phyloP scores from a whole-genome alignment of 768 basidiomycete species.

The Suillus paluster region DNA sequence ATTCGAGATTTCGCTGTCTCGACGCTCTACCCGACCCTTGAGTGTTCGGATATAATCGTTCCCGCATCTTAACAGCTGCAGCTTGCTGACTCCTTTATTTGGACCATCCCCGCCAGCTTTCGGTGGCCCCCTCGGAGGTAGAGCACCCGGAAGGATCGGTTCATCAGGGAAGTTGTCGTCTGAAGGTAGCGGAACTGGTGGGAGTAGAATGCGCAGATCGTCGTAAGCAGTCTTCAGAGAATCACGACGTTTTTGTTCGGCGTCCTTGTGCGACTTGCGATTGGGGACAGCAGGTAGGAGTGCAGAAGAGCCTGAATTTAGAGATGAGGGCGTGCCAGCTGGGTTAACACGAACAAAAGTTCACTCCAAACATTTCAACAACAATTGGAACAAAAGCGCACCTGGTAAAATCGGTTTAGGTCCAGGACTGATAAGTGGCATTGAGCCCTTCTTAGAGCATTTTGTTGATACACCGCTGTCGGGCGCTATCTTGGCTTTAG shows the following conservation, averaged over 20 bases:
- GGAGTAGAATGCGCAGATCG: slow-evolving; percentile 80
- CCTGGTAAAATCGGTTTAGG: slow-evolving; percentile 79
- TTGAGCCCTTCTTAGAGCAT: slow-evolving; percentile 33
- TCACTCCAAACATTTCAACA: neutral
- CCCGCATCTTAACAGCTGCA: slow-evolving; percentile 88
- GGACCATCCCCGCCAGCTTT: slow-evolving; percentile 88
- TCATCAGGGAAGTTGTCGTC: slow-evolving; percentile 74
- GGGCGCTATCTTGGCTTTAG: slow-evolving; percentile 28
- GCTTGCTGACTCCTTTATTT: slow-evolving; percentile 92
- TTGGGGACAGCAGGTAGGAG: slow-evolving; percentile 47
- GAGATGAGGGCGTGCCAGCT: slow-evolving; percentile 39
- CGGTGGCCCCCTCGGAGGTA: slow-evolving; percentile 89
- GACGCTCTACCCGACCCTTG: slow-evolving; percentile 74
- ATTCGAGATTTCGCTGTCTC: slow-evolving; percentile 76
- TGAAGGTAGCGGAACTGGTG: slow-evolving; percentile 83
- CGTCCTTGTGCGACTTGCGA: slow-evolving; percentile 91
- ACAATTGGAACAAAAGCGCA: slow-evolving; percentile 30
- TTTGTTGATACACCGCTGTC: slow-evolving; percentile 24
- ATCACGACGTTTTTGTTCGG: slow-evolving; percentile 97
- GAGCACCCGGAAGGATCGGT: slow-evolving; percentile 81
- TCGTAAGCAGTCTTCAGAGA: slow-evolving; percentile 95
- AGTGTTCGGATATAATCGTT: slow-evolving; percentile 86
- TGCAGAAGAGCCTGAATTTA: slow-evolving; percentile 27
- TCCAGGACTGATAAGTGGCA: slow-evolving; percentile 51
- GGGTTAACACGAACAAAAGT: slow-evolving; percentile 12